Evolutionary conservation across 192 early-diverging fungal species (phyloP), one percentile per base, ranked within the genome.

Genomic region (Coemansia javaensis): DNA sequence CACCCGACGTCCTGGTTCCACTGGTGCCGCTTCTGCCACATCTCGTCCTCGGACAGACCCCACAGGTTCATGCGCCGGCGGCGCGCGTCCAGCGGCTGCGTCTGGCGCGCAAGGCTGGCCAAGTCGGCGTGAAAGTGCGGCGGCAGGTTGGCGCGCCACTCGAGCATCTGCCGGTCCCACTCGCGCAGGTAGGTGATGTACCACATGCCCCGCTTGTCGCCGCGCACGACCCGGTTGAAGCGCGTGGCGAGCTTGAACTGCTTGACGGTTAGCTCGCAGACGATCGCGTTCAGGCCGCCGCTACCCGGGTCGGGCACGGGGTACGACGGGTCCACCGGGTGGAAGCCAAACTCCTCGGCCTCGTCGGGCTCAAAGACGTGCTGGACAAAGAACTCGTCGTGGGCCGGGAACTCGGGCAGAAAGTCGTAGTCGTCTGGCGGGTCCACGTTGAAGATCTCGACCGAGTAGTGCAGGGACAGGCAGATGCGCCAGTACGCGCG

Each of bases 141-240:
- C 18, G 71, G 71, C 56, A 74, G 55, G 14, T 24, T 20, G 5
- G 49, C 50, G 20, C 71, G 71, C 71, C 71, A 74, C 42, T 63
- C 59, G 22, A 74, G 55, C 63, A 74, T 66, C 48, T 66, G 71
- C 7, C 71, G 63, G 48, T 74, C 71, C 71, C 71, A 74, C 52
- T 74, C 71, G 15, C 49, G 59, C 50, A 74, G 22, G 37, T 66
- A 74, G 33, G 46, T 62, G 37, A 74, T 52, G 38, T 74, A 74
- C 40, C 55, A 56, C 23, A 51, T 31, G 6, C 36, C 38, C 17
- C 51, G 44, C 59, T 66, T 74, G 17, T 74, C 71, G 40, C 63
- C 59, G 14, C 71, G 71, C 51, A 59, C 32, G 3, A 74, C 56
- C 32, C 59, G 58, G 55, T 74, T 74, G 40, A 74, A 74, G 38